These are phyloP conservation scores for Phytophthora podocarpi DNA, from an alignment of 352 stramenopile species.

Conservation along the genomic window DNA sequence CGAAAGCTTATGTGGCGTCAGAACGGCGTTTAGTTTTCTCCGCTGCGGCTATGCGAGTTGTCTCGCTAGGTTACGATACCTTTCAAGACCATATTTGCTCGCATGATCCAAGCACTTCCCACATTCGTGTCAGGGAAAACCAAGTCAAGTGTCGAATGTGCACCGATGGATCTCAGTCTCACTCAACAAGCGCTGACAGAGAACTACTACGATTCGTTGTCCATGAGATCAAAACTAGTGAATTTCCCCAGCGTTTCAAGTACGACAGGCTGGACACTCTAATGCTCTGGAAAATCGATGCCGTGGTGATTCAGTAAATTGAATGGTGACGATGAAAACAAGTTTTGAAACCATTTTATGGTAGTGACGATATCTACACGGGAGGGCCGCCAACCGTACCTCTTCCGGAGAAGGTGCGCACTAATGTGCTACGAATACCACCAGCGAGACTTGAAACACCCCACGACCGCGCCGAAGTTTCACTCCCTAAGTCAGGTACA, in stretches of 20 bases:
- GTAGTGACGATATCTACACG: slow-evolving; percentile 1
- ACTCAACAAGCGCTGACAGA: background rate
- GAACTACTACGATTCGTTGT: slow-evolving; percentile 39
- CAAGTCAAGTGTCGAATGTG: slow-evolving; percentile 37
- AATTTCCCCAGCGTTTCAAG: slow-evolving; percentile 41
- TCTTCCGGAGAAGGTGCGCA: slow-evolving; percentile 36
- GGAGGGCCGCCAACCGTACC: slow-evolving; percentile 13
- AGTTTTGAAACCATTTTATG: too few relatives aligned
- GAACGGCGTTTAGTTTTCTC: slow-evolving; percentile 72
- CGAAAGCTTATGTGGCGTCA: slow-evolving; percentile 38
- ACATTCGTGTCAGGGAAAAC: slow-evolving; percentile 23
- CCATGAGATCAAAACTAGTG: slow-evolving; percentile 14
- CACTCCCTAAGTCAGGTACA: slow-evolving; percentile 9
- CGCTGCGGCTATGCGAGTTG: slow-evolving; percentile 42
- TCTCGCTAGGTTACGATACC: slow-evolving; percentile 61
- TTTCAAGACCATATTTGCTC: slow-evolving; percentile 52
- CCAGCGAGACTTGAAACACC: slow-evolving; percentile 31
- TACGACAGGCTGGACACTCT: slow-evolving; percentile 55
- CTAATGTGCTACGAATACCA: slow-evolving; percentile 37
- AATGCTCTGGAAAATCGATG: slow-evolving; percentile 52
- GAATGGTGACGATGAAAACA: background rate
- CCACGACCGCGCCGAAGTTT: slow-evolving; percentile 26
- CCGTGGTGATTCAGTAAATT: slow-evolving; percentile 26
- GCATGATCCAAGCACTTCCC: slow-evolving; percentile 32
- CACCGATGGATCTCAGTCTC: background rate